Base-by-base conservation (phyloP, 805 yeast species). In the Maudiozyma saulgeensis region DNA sequence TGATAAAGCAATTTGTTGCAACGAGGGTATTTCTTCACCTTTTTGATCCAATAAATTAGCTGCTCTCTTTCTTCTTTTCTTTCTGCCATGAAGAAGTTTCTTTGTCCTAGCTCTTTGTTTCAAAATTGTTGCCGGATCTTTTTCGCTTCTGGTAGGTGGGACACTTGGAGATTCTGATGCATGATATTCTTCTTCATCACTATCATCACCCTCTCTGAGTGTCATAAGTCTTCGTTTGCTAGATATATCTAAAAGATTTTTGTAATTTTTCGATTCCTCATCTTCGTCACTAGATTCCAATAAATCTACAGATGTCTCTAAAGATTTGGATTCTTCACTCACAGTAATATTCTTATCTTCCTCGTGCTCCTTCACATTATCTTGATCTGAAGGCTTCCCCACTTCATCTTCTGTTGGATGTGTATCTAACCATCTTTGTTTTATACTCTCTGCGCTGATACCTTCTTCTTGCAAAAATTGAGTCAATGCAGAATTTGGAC, bases 391-490 rank as follows among this genome's bases (percentile, higher is more conserved):
- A 7, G 59, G 61, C 13, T 65, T 64, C 11, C 39, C 21, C 5
- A 43, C 35, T 37, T 56, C 59, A 13, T 65, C 64, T 16, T 43
- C 31, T 3, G 39, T 37, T 37, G 56, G 59, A 15, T 63, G 63
- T 32, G 67, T 65, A 46, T 64, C 67, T 51, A 63, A 51, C 64
- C 71, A 74, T 50, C 74, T 62, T 45, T 69, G 69, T 60, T 89
- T 74, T 62, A 88, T 88, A 41, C 79, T 81, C 50, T 81, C 88
- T 1, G 96, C 88, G 60, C 73, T 84, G 68, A 90, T 90, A 35
- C 97, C 97, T 66, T 89, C 95, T 49, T 84, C 87, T 45, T 89
- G 73, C 52, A 90, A 73, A 60, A 90, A 90, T 66, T 86, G 93
- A 0, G 96, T 90, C 56, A 90, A 71, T 0, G 97, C 97, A 56